Base-by-base conservation (phyloP, 2,329 filamentous ascomycete species). In the Rutstroemia sp. region DNA sequence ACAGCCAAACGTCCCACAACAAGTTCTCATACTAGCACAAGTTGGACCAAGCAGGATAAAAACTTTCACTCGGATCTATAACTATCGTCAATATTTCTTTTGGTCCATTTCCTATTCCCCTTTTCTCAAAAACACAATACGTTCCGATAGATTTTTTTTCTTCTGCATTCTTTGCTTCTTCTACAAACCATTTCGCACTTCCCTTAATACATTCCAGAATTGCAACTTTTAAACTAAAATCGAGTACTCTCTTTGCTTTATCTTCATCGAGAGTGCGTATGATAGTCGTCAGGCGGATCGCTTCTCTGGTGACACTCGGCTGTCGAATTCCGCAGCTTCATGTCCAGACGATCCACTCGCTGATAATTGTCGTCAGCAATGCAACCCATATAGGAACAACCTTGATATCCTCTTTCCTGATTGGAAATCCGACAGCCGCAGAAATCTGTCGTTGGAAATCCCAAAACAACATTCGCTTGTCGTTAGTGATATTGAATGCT, bases 401-500 rank as follows among this genome's bases (percentile, higher is more conserved):
- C 38, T 34, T 48, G n/a, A 58, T 46, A 8, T 57, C 53, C 23
- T 51, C 48, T 8, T 45, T 30, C 45, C 34, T 57, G 5, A 55
- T 39, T 1, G 46, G 38, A 48, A 39, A 42, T n/a, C 81, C 82
- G 10, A 79, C 79, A 39, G 77, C 77, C 59, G 72, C 73, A 88
- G 88, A 95, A 51, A 95, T 79, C 21, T 84, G 82, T 44, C 88
- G 80, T 59, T 87, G 82, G 68, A 94, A 87, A 71, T 94, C 90
- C 83, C 92, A 92, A 71, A 95, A 92, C 71, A 91, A 91, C 30
- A 92, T 78, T 14, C 90, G 91, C 63, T 83, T 78, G 72, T 90
- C 88, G 71, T 96, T 96, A 58, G 89, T 92, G 68, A 96, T 81
- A 73, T 94, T 83, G 75, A 96, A 92, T 55, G 86, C 84, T 71